Conservation (phyloP, 495 filamentous ascomycete species). For the Xylaria flabelliformis region DNA sequence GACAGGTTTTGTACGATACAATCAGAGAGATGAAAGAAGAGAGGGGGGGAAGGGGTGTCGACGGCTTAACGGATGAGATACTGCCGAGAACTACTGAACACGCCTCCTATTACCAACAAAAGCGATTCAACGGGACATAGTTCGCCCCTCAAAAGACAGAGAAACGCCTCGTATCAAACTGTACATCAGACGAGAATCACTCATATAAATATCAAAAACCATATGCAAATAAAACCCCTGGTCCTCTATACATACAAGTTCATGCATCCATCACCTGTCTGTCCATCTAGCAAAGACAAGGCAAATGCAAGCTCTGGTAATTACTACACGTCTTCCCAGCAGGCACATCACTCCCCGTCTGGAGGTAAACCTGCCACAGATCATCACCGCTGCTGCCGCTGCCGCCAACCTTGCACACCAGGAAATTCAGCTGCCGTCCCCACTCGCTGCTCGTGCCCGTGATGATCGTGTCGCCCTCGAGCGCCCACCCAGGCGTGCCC, state of each 20-base stretch:
- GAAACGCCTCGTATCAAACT: conserved; percentile 10
- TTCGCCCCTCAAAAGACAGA: not conserved
- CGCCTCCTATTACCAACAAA: not conserved
- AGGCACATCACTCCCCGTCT: conserved; percentile 56
- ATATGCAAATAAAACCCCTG: not conserved
- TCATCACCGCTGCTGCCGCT: conserved; percentile 37
- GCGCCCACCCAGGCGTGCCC: conserved; percentile 52
- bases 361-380: conserved; percentile 58
- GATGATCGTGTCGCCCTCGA: conserved; percentile 62
- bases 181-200: conserved; percentile 4
- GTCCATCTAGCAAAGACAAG: conserved; percentile 50
- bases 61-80: conserved; percentile 30
- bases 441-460: conserved; percentile 50
- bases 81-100: not conserved
- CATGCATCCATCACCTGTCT: not conserved
- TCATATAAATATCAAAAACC: not conserved
- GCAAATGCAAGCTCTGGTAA: conserved; percentile 59
- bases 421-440: conserved; percentile 59
- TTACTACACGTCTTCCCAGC: conserved; percentile 56
- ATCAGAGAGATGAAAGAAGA: not conserved
- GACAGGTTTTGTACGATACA: conserved; percentile 21
- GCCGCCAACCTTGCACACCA: conserved; percentile 53
- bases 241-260: conserved; percentile 16
- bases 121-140: not conserved
- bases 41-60: not conserved